Conservation (phyloP, 257 asterid species). For the Parsonsia alboflavescens region DNA sequence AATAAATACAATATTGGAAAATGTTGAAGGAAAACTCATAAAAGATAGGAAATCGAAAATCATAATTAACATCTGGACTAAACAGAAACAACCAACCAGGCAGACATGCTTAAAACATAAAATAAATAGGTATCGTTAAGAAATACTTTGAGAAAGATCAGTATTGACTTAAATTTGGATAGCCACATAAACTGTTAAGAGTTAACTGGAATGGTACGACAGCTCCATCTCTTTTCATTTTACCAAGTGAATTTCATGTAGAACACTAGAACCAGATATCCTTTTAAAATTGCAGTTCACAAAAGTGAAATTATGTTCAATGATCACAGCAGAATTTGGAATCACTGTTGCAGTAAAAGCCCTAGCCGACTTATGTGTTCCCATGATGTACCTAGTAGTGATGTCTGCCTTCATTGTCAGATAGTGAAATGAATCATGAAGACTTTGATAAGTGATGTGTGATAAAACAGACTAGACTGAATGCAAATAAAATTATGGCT, state of each 20-base stretch:
- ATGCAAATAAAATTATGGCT: neutral
- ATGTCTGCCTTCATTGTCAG: neutral
- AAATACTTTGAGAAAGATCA: neutral
- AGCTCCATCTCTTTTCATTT: neutral
- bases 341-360: neutral
- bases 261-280: neutral
- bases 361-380: neutral
- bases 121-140: no score
- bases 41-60: neutral
- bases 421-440: neutral
- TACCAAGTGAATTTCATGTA: no score
- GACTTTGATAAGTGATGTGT: neutral
- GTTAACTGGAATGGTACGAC: neutral
- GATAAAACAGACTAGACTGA: neutral
- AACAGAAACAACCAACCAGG: neutral
- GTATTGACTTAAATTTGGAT: neutral
- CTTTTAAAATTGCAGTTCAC: neutral
- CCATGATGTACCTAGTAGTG: neutral
- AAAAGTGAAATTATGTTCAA: neutral
- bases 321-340: neutral
- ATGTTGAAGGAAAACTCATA: neutral
- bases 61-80: neutral
- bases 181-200: neutral
- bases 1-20: neutral
- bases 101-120: neutral